These are phyloP conservation scores for Blastomyces gilchristii DNA, from an alignment of 2,329 filamentous ascomycete species.

Conservation along the genomic window DNA sequence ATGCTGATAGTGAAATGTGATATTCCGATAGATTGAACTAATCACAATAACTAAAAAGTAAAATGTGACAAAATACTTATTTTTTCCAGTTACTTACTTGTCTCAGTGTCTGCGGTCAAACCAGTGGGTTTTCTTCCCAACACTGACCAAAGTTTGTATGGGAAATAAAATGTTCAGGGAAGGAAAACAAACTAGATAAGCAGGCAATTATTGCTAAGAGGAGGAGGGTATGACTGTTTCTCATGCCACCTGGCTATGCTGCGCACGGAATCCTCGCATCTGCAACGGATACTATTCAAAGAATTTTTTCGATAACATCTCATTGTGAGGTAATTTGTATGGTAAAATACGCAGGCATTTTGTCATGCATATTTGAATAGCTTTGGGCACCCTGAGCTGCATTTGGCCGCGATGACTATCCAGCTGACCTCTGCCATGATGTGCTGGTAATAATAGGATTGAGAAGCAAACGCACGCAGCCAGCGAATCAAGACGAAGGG, in stretches of 20 bases:
- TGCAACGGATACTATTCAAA: not conserved
- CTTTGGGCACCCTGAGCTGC: not conserved
- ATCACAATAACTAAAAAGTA: not conserved
- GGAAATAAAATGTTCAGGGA: not conserved
- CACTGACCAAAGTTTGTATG: not conserved
- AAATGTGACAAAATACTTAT: not conserved
- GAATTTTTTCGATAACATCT: not conserved
- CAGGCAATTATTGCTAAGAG: not conserved
- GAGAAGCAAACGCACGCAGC: not conserved
- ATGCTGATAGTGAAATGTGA: not conserved
- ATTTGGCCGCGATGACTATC: not conserved
- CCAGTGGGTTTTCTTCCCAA: not conserved
- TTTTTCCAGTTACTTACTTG: not conserved
- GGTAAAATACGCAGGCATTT: not conserved
- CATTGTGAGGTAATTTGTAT: not conserved
- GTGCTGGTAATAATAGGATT: too few relatives aligned
- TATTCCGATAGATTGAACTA: not conserved
- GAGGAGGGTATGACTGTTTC: not conserved
- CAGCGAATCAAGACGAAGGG: not conserved
- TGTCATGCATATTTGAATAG: not conserved
- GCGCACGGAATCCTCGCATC: not conserved
- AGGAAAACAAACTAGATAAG: not conserved
- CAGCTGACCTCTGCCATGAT: conserved; percentile 1
- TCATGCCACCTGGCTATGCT: not conserved
- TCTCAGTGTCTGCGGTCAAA: not conserved